phyloP scores from a whole-genome alignment of 1,284 basidiomycete species.

The Tylopilus sp. region DNA sequence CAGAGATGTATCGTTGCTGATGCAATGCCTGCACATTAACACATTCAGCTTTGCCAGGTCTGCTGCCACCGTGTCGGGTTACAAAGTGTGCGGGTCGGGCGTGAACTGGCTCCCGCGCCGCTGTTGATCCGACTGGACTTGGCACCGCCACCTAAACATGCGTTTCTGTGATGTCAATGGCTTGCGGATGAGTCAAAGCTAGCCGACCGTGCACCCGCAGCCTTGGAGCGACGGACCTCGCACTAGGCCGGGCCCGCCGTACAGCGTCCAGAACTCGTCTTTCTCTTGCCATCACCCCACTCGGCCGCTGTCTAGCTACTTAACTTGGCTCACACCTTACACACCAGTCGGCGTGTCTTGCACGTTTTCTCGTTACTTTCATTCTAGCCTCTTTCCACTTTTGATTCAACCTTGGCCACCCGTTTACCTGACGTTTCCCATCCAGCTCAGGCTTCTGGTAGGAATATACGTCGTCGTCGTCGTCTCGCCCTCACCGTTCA shows the following conservation, averaged over 20 bases:
- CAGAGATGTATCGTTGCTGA: not conserved
- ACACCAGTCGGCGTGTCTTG: slow-evolving; percentile 27
- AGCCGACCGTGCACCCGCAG: slow-evolving; percentile 12
- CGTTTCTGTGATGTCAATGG: slow-evolving; percentile 28
- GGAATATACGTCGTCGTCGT: slow-evolving; percentile 26
- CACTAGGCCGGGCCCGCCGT: slow-evolving; percentile 5
- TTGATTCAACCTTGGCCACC: slow-evolving; percentile 32
- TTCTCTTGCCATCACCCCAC: slow-evolving; percentile 7
- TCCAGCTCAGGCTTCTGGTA: slow-evolving; percentile 27
- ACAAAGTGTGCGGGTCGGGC: too few relatives aligned
- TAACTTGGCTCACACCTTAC: slow-evolving; percentile 12
- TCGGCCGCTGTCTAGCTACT: slow-evolving; percentile 12
- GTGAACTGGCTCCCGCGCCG: too few relatives aligned
- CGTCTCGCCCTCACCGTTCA: slow-evolving; percentile 22
- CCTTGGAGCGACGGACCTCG: slow-evolving; percentile 10
- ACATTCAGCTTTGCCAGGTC: slow-evolving; percentile 52
- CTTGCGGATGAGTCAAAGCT: slow-evolving; percentile 6
- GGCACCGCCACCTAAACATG: slow-evolving; percentile 29
- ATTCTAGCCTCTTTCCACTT: slow-evolving; percentile 28
- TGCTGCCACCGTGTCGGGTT: slow-evolving; percentile 33
- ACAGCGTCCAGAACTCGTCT: slow-evolving; percentile 12
- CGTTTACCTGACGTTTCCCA: slow-evolving; percentile 39
- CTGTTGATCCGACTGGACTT: slow-evolving; percentile 14
- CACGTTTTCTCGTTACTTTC: slow-evolving; percentile 34
- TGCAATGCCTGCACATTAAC: slow-evolving; percentile 62